Evolutionary conservation across 2,329 filamentous ascomycete genomes (phyloP).

Genomic region (Colletotrichum limetticola): DNA sequence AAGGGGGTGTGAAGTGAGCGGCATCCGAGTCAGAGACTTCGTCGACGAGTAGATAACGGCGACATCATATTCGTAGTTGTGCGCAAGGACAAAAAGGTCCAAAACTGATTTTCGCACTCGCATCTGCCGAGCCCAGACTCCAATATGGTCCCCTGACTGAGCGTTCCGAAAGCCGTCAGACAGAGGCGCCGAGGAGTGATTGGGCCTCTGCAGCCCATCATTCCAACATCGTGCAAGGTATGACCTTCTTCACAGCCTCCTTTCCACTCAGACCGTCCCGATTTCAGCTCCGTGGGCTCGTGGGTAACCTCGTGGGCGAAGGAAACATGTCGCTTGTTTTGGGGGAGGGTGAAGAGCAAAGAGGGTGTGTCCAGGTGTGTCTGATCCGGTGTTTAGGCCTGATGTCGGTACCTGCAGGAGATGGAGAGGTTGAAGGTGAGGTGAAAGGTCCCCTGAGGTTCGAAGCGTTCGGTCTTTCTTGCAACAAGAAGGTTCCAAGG

Average conservation of each 20-base stretch:
- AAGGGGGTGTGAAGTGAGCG: not conserved
- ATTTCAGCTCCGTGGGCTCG: conserved; percentile 22
- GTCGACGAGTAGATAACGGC: not conserved
- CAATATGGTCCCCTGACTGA: not conserved
- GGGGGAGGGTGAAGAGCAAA: not conserved
- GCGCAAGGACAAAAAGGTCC: not conserved
- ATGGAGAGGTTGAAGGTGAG: conserved; percentile 32
- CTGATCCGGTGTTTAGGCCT: conserved; percentile 33
- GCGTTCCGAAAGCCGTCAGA: not conserved
- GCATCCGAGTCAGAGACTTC: not conserved
- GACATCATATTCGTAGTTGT: not conserved
- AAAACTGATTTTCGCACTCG: conserved; percentile 20
- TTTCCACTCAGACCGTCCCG: conserved; percentile 22
- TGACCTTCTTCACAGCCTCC: conserved; percentile 3
- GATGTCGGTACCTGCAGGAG: conserved; percentile 34
- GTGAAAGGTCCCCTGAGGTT: conserved; percentile 32
- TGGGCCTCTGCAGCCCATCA: conserved; percentile 12
- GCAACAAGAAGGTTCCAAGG: conserved; percentile 20
- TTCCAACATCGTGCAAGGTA: not conserved
- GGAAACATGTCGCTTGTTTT: conserved; percentile 4
- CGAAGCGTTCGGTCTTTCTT: conserved; percentile 26
- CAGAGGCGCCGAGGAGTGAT: not conserved
- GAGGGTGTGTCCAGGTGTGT: conserved; percentile 11
- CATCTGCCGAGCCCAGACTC: conserved; percentile 3
- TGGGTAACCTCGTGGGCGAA: conserved; percentile 14